Base-by-base conservation (phyloP, 495 filamentous ascomycete genomes). In the Penicillium verhagenii region DNA sequence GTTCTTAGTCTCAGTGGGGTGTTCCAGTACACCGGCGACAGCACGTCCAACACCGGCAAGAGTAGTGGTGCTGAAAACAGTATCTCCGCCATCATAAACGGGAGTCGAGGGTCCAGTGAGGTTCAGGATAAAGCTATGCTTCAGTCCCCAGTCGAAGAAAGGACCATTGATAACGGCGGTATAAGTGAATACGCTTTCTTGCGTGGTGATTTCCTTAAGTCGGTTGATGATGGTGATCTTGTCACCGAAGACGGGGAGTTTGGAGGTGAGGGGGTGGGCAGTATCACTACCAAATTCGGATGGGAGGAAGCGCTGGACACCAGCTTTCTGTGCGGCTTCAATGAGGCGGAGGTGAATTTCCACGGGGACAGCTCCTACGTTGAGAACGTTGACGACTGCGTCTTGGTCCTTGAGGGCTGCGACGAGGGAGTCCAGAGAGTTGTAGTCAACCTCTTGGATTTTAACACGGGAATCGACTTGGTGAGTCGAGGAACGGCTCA, bases 261-360 rank as follows among this genome's bases (percentile, higher is more conserved):
- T 47, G 3, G 57, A 33, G 3, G 57, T 56, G 6, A 71, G 65
- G 5, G 68, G 60, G 43, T 85, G 75, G 47, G 74, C 53, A 1
- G 69, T 69, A 48, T 84, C 71, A 40, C 62, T 69, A 33, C 86
- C 87, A 53, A 83, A 91, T 56, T 87, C 84, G 10, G 79, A 82
- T 0, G 85, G 86, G 39, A 89, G 72, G 56, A 86, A 85, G 24
- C 85, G 78, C 63, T 78, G 72, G 3, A 89, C 83, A 13, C 79
- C 77, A 1, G 82, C 85, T 0, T 74, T 73, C 16, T 82, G 62
- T 0, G 83, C 77, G 2, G 86, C 87, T 48, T 89, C 84, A 11
- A 89, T 76, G 21, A 86, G 70, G 0, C 60, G 51, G 7, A 64
- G 65, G 52, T 88, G 82, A 0, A 56, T 59, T 1, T 57, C 53